Percentiles rank a stretch among this genome's conserved stretches.
Evolutionary conservation across 176 grass and related monocot species (phyloP).

Genomic region (Bothriochloa decipiens): DNA sequence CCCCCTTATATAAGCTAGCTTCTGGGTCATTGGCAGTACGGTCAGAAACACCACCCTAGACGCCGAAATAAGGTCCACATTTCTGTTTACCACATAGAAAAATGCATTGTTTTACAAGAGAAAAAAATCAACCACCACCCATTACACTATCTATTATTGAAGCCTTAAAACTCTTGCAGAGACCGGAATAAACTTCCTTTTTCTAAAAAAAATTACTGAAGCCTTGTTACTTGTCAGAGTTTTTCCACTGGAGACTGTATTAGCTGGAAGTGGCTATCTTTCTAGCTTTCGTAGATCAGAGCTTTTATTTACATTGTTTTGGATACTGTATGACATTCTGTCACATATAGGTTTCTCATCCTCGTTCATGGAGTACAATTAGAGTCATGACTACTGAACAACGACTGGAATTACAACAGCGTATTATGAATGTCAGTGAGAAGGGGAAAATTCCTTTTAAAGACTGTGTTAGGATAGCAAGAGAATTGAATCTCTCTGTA

Average conservation of each 20-base stretch:
- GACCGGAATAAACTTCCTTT: too few relatives aligned
- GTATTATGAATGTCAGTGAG: constrained; percentile 52
- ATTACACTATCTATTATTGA: background rate
- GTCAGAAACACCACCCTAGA: background rate
- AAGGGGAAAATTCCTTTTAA: constrained; percentile 78
- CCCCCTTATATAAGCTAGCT: background rate
- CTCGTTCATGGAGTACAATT: constrained; percentile 81
- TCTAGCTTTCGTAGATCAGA: background rate
- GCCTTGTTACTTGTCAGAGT: background rate
- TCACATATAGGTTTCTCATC: constrained; percentile 65
- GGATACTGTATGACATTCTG: constrained; percentile 28
- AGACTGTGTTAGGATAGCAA: constrained; percentile 85
- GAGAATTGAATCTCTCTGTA: constrained; percentile 85
- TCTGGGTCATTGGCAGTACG: background rate
- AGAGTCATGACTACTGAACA: constrained; percentile 93
- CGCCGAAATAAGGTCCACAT: background rate
- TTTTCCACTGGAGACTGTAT: background rate
- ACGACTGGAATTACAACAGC: constrained; percentile 65
- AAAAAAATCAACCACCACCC: too few relatives aligned
- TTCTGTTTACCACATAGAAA: background rate
- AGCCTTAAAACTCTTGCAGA: background rate
- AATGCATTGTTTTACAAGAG: too few relatives aligned
- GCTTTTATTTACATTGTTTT: constrained; percentile 22
- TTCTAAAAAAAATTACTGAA: background rate
- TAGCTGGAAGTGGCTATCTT: constrained; percentile 14